Conservation (phyloP, 2,329 filamentous ascomycete genomes). For the Pezicula radicicola region DNA sequence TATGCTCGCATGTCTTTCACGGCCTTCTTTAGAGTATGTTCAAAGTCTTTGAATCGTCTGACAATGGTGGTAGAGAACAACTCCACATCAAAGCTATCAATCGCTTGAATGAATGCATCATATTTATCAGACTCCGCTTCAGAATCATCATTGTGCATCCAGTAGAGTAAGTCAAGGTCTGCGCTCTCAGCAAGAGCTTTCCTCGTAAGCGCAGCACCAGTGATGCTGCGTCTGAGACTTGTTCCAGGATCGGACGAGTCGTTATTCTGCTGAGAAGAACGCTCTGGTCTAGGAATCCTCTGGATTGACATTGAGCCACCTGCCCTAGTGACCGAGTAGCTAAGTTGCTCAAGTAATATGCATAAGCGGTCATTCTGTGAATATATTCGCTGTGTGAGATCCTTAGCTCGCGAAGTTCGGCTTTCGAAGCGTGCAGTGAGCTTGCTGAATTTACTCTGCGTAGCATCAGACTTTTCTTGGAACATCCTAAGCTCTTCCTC, state of each 20-base stretch:
- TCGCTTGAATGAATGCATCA: slow-evolving; percentile 66
- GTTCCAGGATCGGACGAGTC: slow-evolving; percentile 54
- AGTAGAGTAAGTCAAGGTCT: slow-evolving; percentile 75
- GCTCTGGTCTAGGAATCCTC: slow-evolving; percentile 61
- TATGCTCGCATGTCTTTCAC: slow-evolving; percentile 85
- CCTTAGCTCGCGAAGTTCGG: slow-evolving; percentile 71
- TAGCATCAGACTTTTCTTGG: slow-evolving; percentile 59
- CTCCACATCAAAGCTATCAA: slow-evolving; percentile 80
- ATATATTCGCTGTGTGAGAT: slow-evolving; percentile 80
- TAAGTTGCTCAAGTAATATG: slow-evolving; percentile 80
- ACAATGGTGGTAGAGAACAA: slow-evolving; percentile 80
- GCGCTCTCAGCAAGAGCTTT: slow-evolving; percentile 57
- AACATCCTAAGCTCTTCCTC: slow-evolving; percentile 72
- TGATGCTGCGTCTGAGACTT: slow-evolving; percentile 48
- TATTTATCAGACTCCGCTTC: slow-evolving; percentile 72
- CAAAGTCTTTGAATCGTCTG: slow-evolving; percentile 88
- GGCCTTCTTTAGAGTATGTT: slow-evolving; percentile 89
- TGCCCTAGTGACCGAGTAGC: slow-evolving; percentile 76
- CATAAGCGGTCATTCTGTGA: slow-evolving; percentile 81
- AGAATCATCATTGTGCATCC: slow-evolving; percentile 69
- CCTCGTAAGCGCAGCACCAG: slow-evolving; percentile 43
- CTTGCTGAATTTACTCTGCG: slow-evolving; percentile 48
- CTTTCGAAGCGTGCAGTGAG: slow-evolving; percentile 60
- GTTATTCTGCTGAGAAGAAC: slow-evolving; percentile 53
- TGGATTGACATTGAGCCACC: slow-evolving; percentile 72